Evolutionary conservation across 441 rosid species (phyloP).

Genomic region (Gossypium trilobum): DNA sequence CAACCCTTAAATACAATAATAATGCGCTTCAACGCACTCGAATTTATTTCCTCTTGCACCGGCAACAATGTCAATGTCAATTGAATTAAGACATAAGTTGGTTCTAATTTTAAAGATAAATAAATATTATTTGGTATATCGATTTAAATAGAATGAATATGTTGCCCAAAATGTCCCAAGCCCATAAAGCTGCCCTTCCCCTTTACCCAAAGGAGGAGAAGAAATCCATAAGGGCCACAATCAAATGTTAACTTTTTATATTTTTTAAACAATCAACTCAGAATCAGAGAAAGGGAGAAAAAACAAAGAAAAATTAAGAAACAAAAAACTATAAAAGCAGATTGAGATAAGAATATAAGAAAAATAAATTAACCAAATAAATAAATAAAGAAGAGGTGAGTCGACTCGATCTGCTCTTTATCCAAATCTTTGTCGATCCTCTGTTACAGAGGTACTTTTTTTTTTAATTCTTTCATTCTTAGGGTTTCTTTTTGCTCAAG

Average conservation of each 20-base stretch:
- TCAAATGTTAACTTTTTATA: background rate
- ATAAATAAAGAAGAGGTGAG: background rate
- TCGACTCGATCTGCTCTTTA: conserved; percentile 16
- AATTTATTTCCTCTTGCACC: no score
- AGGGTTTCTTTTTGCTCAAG: background rate
- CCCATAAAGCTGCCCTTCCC: background rate
- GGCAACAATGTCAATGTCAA: rapidly evolving
- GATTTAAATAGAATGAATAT: no score
- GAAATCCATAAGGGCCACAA: background rate
- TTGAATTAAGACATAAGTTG: no score
- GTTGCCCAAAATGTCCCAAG: background rate
- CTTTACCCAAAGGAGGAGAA: background rate
- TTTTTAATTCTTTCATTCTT: background rate
- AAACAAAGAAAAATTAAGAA: no score
- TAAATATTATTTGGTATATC: no score
- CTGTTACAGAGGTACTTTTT: background rate
- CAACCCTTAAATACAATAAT: rapidly evolving
- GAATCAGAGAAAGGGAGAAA: background rate
- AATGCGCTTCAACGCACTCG: rapidly evolving
- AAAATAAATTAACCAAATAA: background rate
- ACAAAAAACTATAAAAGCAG: background rate
- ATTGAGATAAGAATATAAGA: background rate
- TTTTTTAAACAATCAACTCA: background rate
- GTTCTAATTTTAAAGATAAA: no score
- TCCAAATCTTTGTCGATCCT: conserved; percentile 12